Evolutionary conservation across 2,329 filamentous ascomycete genomes (phyloP), one percentile per base, ranked within the genome.

Genomic region (Aspergillus fijiensis): DNA sequence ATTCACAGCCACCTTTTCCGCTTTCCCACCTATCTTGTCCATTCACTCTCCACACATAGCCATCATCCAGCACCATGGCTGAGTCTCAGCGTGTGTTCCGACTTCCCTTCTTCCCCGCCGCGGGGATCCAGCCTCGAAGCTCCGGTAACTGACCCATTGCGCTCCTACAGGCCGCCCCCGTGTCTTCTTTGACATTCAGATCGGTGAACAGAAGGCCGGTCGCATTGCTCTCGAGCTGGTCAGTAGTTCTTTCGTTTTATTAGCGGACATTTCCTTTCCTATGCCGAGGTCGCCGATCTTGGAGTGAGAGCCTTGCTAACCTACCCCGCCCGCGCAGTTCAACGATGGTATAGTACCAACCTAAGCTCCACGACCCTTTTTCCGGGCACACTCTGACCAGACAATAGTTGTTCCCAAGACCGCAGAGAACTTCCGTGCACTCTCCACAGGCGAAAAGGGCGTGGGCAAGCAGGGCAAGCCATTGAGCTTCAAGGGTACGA

Each of bases 401-500:
- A 81, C 85, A 67, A 25, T 58, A 82, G 83, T 96, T 62, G 93
- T 96, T 21, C 94, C 94, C 73, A 96, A 96, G 82, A 98, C 94
- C 5, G 91, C 90, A 65, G 93, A 97, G 71, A 98, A 98, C 84
- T 98, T 98, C 84, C 91, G 93, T 72, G 87, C 88, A 57, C 87
- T 97, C 63, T 97, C 92, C 82, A 96, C 94, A 0, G 94, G 94
- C 67, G 94, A 98, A 82, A 97, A 96, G 81, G 94, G 94, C 62
- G 69, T 84, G 25, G 91, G 92, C 67, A 90, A 91, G 74, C 79
- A 85, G 31, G 93, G 92, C 75, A 93, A 93, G 80, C 89, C 89
- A 50, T 85, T 99, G 56, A 90, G 91, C 82, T 99, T 92, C 86
- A 97, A 97, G 83, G 85, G 81, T 80, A 72, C 51, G 71, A 62